Evolutionary conservation across 2,329 filamentous ascomycete species (phyloP).

Genomic region (Sporothrix pseudoabietina): DNA sequence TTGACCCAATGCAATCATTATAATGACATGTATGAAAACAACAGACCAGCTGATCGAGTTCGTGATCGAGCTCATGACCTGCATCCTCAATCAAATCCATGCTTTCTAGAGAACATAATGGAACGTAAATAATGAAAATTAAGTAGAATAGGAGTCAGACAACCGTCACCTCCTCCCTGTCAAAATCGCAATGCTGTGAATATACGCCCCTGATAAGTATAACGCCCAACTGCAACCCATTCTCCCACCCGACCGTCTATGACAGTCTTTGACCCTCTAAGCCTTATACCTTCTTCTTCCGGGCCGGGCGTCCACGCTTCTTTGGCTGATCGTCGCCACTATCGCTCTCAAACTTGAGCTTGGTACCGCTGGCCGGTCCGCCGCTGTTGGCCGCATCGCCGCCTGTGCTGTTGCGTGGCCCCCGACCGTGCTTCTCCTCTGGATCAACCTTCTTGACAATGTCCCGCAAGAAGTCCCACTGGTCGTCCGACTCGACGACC

Average conservation of each 20-base stretch:
- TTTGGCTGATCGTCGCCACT: slow-evolving; percentile 44
- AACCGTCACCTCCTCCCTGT: background rate
- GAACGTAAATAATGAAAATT: background rate
- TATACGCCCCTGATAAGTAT: background rate
- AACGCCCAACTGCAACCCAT: background rate
- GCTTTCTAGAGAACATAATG: background rate
- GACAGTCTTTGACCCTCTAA: slow-evolving; percentile 25
- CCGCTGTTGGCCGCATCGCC: slow-evolving; percentile 7
- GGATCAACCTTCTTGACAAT: slow-evolving; percentile 80
- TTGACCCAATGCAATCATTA: background rate
- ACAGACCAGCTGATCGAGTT: no score
- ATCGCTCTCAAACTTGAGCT: slow-evolving; percentile 35
- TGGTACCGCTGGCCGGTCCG: slow-evolving; percentile 24
- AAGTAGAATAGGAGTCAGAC: background rate
- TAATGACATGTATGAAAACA: no score
- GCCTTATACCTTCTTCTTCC: slow-evolving; percentile 53
- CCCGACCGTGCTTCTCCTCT: slow-evolving; percentile 52
- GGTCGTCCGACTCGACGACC: slow-evolving; percentile 82
- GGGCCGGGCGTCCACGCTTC: slow-evolving; percentile 40
- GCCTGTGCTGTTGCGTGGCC: slow-evolving; percentile 55
- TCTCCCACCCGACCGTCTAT: background rate
- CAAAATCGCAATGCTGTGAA: slow-evolving; percentile 10
- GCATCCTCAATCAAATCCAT: background rate
- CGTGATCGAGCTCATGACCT: background rate
- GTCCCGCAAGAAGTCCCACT: slow-evolving; percentile 91